A percentile compares a stretch with the other conserved stretches of the same genome.
These are phyloP conservation scores for Yamadazyma scolyti DNA, from an alignment of 805 yeast genomes.

Conservation along the genomic window DNA sequence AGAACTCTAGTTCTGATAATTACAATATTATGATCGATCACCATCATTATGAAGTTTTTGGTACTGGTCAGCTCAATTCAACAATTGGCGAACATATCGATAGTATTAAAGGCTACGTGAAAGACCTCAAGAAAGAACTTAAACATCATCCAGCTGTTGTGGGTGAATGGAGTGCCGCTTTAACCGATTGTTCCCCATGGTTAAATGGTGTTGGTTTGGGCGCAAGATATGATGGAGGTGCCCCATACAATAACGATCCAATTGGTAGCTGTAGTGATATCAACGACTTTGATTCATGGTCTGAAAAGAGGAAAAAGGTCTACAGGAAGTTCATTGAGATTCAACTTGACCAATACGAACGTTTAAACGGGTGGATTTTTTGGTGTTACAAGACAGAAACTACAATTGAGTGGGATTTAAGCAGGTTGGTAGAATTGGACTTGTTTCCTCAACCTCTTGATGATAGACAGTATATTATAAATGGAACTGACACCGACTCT, in stretches of 20 bases:
- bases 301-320: conserved; percentile 35
- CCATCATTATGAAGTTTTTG: conserved; percentile 38
- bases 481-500: conserved; percentile 30
- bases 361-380: conserved; percentile 59
- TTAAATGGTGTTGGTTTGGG: conserved; percentile 67
- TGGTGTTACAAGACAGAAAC: conserved; percentile 72
- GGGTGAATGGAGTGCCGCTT: conserved; percentile 75
- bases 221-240: conserved; percentile 55
- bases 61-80: conserved; percentile 18
- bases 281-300: conserved; percentile 40
- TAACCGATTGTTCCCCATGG: conserved; percentile 71
- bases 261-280: conserved; percentile 46
- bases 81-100: conserved; percentile 28
- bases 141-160: conserved; percentile 48
- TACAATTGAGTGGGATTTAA: conserved; percentile 67
- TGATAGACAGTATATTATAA: conserved; percentile 25
- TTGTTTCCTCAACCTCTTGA: conserved; percentile 62
- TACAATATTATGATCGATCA: conserved; percentile 39
- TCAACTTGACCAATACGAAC: conserved; percentile 52
- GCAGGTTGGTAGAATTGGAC: conserved; percentile 47
- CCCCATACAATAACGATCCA: conserved; percentile 12
- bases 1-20: conserved; percentile 15
- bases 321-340: conserved; percentile 56
- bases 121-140: conserved; percentile 32
- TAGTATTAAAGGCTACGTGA: conserved; percentile 27